Percentiles rank a stretch among this genome's conserved stretches.
phyloP scores from a whole-genome alignment of 805 yeast species.

The Tetrapisispora namnaoensis region DNA sequence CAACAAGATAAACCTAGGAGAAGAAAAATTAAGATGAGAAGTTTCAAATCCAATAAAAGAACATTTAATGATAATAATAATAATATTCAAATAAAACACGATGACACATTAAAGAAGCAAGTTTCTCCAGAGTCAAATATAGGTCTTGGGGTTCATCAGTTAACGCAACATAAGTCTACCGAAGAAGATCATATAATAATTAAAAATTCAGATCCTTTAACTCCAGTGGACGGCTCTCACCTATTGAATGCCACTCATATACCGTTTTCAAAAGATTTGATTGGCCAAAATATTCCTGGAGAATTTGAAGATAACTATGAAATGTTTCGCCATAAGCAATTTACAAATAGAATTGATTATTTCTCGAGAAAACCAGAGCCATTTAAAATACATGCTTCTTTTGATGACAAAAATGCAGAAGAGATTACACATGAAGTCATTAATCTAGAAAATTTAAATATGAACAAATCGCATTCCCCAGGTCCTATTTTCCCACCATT shows the following conservation, averaged over 20 bases:
- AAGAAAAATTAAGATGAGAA: constrained; percentile 18
- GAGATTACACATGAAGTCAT: neutral
- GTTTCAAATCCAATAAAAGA: neutral
- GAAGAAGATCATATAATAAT: neutral
- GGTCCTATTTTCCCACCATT: neutral
- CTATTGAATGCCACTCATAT: neutral
- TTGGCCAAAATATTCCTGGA: neutral
- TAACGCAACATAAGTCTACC: neutral
- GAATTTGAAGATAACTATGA: neutral
- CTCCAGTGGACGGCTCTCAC: neutral
- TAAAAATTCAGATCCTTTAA: neutral
- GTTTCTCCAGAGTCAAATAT: neutral
- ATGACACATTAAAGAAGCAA: neutral
- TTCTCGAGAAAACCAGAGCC: neutral
- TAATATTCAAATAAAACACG: neutral
- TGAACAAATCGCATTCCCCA: neutral
- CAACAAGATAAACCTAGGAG: constrained; percentile 24
- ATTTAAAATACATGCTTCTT: constrained; percentile 4
- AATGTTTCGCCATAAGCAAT: neutral
- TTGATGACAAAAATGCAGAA: neutral
- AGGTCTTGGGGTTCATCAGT: neutral
- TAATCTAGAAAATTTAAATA: neutral
- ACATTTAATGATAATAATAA: neutral
- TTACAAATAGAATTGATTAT: neutral
- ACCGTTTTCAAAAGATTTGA: neutral